Evolutionary conservation across 306 rosid species (phyloP).

Genomic region (Cucumis hystrix): DNA sequence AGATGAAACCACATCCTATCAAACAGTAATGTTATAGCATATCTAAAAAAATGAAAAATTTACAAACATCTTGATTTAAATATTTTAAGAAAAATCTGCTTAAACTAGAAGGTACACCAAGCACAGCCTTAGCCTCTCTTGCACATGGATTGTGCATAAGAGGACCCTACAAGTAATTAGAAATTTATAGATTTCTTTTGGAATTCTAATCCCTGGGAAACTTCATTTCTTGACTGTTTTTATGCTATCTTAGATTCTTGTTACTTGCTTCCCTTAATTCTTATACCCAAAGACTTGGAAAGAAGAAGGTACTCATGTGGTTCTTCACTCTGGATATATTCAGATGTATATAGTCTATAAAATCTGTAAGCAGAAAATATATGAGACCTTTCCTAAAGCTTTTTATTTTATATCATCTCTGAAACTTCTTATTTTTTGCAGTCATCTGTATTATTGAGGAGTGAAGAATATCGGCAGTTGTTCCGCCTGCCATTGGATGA

Average conservation of each 20-base stretch:
- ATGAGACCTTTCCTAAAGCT: not conserved
- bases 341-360: not conserved
- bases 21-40: too few relatives aligned
- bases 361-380: not conserved
- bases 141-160: not conserved
- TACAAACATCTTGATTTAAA: too few relatives aligned
- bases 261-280: not conserved
- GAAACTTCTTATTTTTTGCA: conserved; percentile 10
- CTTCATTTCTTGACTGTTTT: not conserved
- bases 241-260: not conserved
- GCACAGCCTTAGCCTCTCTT: not conserved
- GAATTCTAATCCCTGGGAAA: not conserved
- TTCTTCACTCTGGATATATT: not conserved
- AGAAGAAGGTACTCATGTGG: not conserved
- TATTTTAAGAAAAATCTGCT: too few relatives aligned
- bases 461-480: conserved; percentile 92
- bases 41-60: too few relatives aligned
- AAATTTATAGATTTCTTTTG: not conserved
- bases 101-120: too few relatives aligned
- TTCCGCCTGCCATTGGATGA: conserved; percentile 84
- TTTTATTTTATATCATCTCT: not conserved
- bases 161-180: not conserved
- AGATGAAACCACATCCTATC: too few relatives aligned
- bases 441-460: conserved; percentile 41
- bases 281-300: not conserved